Conservation (phyloP, 2,329 filamentous ascomycete species). For the Colletotrichum filicis region DNA sequence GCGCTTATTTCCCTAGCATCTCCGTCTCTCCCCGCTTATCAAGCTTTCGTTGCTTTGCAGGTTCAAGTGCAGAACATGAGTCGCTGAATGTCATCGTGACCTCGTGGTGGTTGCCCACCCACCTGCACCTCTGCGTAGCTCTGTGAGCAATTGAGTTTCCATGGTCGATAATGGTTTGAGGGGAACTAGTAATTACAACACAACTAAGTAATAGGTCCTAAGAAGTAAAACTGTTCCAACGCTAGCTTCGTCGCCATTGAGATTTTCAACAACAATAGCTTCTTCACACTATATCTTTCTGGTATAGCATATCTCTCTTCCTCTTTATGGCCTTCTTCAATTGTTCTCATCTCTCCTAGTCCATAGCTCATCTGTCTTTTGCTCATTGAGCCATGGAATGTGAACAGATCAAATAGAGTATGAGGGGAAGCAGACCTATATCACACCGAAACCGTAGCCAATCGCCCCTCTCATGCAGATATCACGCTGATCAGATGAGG, state of each 20-base stretch:
- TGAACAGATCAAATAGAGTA: neutral
- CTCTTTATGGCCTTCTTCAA: neutral
- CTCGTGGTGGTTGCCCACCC: neutral
- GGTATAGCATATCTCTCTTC: neutral
- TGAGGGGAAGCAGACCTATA: neutral
- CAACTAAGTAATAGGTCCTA: neutral
- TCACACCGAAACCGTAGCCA: neutral
- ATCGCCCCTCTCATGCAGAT: neutral
- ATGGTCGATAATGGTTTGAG: neutral
- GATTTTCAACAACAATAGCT: neutral
- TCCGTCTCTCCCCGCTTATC: conserved; percentile 25
- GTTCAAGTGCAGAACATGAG: conserved; percentile 10
- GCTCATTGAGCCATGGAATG: neutral
- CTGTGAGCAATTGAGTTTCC: neutral
- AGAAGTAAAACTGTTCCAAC: neutral
- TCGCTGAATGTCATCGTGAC: conserved; percentile 18
- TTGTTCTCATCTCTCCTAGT: neutral
- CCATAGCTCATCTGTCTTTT: neutral
- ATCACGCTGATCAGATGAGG: conserved; percentile 46
- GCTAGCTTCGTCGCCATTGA: neutral
- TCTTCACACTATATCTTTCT: neutral
- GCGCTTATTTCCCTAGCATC: neutral
- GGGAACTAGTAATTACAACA: neutral
- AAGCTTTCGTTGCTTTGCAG: conserved; percentile 16
- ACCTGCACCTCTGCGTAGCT: neutral